Evolutionary conservation across 495 filamentous ascomycete genomes (phyloP).

Genomic region (Hypoxylon fuscum): DNA sequence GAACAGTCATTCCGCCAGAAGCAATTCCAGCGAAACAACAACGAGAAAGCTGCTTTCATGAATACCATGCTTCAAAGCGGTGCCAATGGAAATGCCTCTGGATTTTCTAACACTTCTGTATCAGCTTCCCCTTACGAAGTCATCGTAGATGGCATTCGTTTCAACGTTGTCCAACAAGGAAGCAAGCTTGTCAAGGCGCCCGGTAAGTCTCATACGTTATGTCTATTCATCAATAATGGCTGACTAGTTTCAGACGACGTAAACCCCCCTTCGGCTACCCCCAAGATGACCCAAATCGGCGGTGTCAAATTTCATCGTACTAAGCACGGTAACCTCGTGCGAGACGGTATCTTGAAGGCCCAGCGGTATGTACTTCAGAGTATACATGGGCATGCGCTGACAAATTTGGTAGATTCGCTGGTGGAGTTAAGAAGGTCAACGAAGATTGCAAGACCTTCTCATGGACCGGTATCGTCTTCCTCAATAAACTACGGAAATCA

Average conservation of each 20-base stretch:
- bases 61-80: constrained; percentile 51
- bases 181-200: constrained; percentile 83
- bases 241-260: constrained; percentile 67
- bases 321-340: constrained; percentile 90
- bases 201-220: constrained; percentile 59
- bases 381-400: constrained; percentile 1
- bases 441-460: constrained; percentile 90
- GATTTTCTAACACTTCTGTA: constrained; percentile 46
- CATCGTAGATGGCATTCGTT: constrained; percentile 77
- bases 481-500: constrained; percentile 41
- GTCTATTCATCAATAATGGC: constrained; percentile 40
- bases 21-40: constrained; percentile 64
- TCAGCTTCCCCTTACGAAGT: constrained; percentile 67
- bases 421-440: constrained; percentile 70
- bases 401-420: constrained; percentile 46
- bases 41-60: constrained; percentile 68
- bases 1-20: constrained; percentile 73
- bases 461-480: constrained; percentile 82
- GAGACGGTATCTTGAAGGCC: constrained; percentile 72
- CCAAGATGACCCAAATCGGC: constrained; percentile 78
- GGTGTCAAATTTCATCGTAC: constrained; percentile 89
- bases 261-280: constrained; percentile 73
- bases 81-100: constrained; percentile 43
- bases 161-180: constrained; percentile 77
- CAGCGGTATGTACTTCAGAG: constrained; percentile 64